Evolutionary conservation across 2,329 filamentous ascomycete species (phyloP).

Genomic region (Xylaria digitata): DNA sequence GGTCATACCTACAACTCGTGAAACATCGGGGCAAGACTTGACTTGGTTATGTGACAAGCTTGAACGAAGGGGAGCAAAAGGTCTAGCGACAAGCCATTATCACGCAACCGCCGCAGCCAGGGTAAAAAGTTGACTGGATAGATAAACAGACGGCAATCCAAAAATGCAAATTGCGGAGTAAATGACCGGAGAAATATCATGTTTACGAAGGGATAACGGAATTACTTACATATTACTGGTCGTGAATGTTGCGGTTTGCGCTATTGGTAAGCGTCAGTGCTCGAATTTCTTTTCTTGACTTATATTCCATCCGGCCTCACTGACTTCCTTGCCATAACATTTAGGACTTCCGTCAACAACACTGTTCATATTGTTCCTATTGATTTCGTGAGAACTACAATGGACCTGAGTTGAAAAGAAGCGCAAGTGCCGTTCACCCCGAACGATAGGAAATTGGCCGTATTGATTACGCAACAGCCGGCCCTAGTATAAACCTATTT

Average conservation of each 20-base stretch:
- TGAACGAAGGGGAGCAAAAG: conserved; percentile 1
- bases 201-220: not conserved
- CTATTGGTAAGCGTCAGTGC: conserved; percentile 9
- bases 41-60: not conserved
- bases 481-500: not conserved
- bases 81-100: not conserved
- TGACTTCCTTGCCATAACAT: not conserved
- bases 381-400: not conserved
- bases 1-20: not conserved
- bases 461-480: not conserved
- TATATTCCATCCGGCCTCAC: not conserved
- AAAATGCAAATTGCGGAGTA: not conserved
- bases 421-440: not conserved
- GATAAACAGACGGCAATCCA: not conserved
- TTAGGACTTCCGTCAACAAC: not conserved
- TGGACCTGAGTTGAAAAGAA: not conserved
- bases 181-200: not conserved
- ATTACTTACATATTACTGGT: conserved; percentile 1
- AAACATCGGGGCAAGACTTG: not conserved
- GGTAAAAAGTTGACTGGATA: not conserved
- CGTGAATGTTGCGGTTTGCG: conserved; percentile 7
- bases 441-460: not conserved
- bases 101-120: not conserved
- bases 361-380: not conserved
- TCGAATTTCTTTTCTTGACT: not conserved